Base-by-base conservation (phyloP, 2,329 filamentous ascomycete genomes). In the Huntiella moniliformis region DNA sequence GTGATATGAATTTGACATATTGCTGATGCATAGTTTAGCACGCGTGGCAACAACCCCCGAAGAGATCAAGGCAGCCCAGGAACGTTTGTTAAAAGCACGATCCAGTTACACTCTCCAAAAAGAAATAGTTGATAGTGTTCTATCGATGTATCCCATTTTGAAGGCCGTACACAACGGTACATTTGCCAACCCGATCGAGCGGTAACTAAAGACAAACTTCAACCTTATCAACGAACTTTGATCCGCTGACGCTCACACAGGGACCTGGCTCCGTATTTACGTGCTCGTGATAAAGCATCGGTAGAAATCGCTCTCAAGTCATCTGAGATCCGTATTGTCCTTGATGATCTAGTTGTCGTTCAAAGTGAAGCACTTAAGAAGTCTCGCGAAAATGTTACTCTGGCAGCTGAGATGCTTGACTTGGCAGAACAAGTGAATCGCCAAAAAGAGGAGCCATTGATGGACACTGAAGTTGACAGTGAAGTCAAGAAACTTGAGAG, bases 131-230 rank as follows among this genome's bases (percentile, higher is more conserved):
- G 74, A 81, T 51, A 75, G 70, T 40, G 74, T 83, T 45, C 61
- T 91, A 52, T 74, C 75, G 53, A 77, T 77, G 47, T 79, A 84
- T 54, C 83, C 85, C 5, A 76, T 82, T 36, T 64, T 92, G 48
- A 83, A 82, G 55, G 79, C 84, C 5, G 75, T 88, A 35, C 82
- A 92, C 58, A 65, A 72, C 50, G 76, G 76, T 38, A 72, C 71
- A 10, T 68, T 73, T 50, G 71, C 74, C 13, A 73, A 74, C 2
- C 71, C 73, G 38, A 66, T 77, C 44, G 82, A 91, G 61, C 73
- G 75, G 82, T 83, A 67, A 35, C 59, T 37, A 18, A 36, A 28
- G 22, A 28, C 33, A 13, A 12, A 15, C 5, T 28, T 28, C 22
- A 28, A 8, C 22, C 22, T 8, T 28, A 28, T 28, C 22, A 8